These are phyloP conservation scores for Aureobasidium leucospermi DNA, from an alignment of 2,329 filamentous ascomycete species.

Conservation along the genomic window DNA sequence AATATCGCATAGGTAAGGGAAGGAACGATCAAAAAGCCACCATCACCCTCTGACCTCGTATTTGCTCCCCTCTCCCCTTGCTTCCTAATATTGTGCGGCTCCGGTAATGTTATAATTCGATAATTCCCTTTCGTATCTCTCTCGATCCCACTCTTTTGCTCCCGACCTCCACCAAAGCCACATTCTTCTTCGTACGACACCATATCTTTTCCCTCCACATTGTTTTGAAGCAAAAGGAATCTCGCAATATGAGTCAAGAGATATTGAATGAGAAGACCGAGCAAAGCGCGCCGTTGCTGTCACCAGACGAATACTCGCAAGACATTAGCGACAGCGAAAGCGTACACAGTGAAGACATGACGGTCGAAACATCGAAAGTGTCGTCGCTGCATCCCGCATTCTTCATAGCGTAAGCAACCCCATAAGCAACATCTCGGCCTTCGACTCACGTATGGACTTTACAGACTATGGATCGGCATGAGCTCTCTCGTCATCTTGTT, in stretches of 20 bases:
- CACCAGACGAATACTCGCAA: not conserved
- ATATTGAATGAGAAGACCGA: slow-evolving; percentile 4
- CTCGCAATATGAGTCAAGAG: not conserved
- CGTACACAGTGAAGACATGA: not conserved
- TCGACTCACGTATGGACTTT: not conserved
- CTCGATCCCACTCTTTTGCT: not conserved
- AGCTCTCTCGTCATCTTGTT: slow-evolving; percentile 80
- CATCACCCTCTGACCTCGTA: not conserved
- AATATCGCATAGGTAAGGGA: not conserved
- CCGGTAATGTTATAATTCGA: slow-evolving; percentile 1
- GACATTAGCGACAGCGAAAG: slow-evolving; percentile 6
- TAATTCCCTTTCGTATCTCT: not conserved
- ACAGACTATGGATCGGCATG: slow-evolving; percentile 66
- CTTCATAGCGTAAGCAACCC: slow-evolving; percentile 61
- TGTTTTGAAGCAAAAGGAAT: not conserved
- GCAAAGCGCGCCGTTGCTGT: slow-evolving; percentile 4
- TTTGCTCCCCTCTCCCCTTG: not conserved
- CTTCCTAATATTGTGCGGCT: not conserved
- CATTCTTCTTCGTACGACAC: not conserved
- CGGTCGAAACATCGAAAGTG: not conserved
- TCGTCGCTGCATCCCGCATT: slow-evolving; percentile 64
- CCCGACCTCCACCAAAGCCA: not conserved
- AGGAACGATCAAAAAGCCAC: not conserved
- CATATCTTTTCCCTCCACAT: not conserved
- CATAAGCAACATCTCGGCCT: not conserved